Percentiles rank a stretch among this genome's conserved stretches.
These are phyloP conservation scores for Rhypophila decipiens DNA, from an alignment of 495 filamentous ascomycete species.

Conservation along the genomic window DNA sequence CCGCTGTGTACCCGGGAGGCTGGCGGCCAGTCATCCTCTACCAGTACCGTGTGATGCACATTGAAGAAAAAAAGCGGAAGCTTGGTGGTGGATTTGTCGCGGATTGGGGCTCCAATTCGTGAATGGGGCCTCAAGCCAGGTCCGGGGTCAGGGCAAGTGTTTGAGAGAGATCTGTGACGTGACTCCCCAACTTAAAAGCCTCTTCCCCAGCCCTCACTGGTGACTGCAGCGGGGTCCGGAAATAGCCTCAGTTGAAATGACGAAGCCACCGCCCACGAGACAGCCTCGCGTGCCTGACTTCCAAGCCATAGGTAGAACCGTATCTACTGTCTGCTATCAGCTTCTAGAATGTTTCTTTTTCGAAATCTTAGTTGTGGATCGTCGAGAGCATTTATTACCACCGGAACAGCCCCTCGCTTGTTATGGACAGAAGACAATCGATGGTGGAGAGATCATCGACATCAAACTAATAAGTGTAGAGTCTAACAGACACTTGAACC, in stretches of 20 bases:
- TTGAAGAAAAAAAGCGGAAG: constrained; percentile 10
- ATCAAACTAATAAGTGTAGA: no score
- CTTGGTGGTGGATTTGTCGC: constrained; percentile 3
- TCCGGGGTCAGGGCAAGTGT: not conserved
- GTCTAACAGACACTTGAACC: no score
- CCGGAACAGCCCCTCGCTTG: no score
- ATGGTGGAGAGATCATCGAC: no score
- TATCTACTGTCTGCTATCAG: not conserved
- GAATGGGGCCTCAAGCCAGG: not conserved
- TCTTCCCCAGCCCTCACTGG: not conserved
- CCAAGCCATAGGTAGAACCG: no score
- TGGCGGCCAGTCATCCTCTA: no score
- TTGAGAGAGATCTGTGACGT: constrained; percentile 10
- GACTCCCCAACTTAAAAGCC: not conserved
- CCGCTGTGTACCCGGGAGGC: constrained; percentile 14
- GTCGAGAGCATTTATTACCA: no score
- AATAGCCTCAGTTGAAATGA: constrained; percentile 11
- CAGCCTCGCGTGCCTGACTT: no score
- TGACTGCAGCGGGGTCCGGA: constrained; percentile 9
- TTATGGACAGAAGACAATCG: no score
- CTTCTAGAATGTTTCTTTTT: not conserved
- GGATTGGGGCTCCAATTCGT: no score
- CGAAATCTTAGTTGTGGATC: no score
- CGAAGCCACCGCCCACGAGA: no score
- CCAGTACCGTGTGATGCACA: constrained; percentile 24